Evolutionary conservation across 106 monocot species (phyloP).

Genomic region (Xerophyta viscosa): DNA sequence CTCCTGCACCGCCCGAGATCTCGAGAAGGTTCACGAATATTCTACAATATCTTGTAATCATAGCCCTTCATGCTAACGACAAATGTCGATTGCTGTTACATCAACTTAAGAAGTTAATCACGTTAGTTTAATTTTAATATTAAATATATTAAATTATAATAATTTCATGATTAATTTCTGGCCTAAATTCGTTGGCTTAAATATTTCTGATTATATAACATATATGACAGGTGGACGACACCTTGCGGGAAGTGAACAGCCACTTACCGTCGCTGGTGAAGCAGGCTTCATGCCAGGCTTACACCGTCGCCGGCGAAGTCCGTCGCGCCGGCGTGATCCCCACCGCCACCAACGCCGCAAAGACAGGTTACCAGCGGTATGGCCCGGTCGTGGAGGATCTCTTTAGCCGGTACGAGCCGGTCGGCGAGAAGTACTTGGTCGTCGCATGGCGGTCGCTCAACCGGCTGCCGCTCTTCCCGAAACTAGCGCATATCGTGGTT

Average conservation of each 20-base stretch:
- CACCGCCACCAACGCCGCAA: slow-evolving; percentile 6
- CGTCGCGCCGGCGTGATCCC: slow-evolving; percentile 21
- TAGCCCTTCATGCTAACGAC: too few species aligned
- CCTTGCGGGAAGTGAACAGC: slow-evolving; percentile 15
- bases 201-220: too few species aligned
- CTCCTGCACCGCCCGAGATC: too few species aligned
- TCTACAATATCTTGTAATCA: too few species aligned
- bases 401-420: slow-evolving; percentile 26
- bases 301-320: slow-evolving; percentile 22
- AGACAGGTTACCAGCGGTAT: slow-evolving; percentile 9
- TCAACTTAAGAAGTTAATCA: too few species aligned
- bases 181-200: too few species aligned
- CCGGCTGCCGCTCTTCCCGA: slow-evolving; percentile 40
- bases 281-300: slow-evolving; percentile 15
- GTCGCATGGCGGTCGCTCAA: slow-evolving; percentile 46
- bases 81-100: too few species aligned
- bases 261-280: slow-evolving; percentile 37
- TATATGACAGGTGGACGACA: slow-evolving; percentile 35
- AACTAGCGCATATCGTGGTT: slow-evolving; percentile 35
- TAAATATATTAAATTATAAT: too few species aligned
- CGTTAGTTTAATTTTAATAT: too few species aligned
- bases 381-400: slow-evolving; percentile 19
- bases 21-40: too few species aligned
- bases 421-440: slow-evolving; percentile 36
- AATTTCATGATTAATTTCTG: too few species aligned